Evolutionary conservation across 1,284 basidiomycete genomes (phyloP), one percentile per base, ranked within the genome.

Genomic region (Polyporus tsugae): DNA sequence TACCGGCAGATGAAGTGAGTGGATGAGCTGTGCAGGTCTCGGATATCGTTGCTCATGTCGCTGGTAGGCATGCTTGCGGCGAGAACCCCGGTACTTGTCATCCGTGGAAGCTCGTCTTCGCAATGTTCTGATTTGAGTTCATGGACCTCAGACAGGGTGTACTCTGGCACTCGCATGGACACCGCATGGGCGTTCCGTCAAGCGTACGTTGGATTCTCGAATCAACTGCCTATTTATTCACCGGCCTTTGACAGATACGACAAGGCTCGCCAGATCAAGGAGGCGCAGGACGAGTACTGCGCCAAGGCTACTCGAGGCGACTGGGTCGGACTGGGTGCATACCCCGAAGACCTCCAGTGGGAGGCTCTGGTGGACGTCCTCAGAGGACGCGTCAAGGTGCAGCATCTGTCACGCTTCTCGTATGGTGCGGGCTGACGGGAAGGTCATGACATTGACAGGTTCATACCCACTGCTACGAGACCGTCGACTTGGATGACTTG

Each of bases 341-440:
- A 94, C 79, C 95, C 96, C 0, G 89, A 94, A 63, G 87, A 91
- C 42, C 83, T 96, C 39, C 88, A 95, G 76, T 94, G 92, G 87
- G 96, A 97, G 75, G 91, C 91, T 4, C 82, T 97, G 15, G 93
- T 96, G 2, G 96, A 97, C 74, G 93, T 96, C 11, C 84, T 98
- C n/a, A 83, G 96, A 58, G 94, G 91, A 11, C 84, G 86, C 33
- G 92, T 94, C 72, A 93, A 93, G 84, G 90, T 90, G 38, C 11
- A 64, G 57, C 35, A 33, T 17, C 52, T 11, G 2, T 17, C 5
- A 33, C 10, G 11, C 25, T 53, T 3, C 29, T 53, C 25, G 25
- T 15, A 0, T 53, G 52, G 22, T 15, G 4, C 9, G 22, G 10
- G 10, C 29, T 53, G 13, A 33, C 19, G 22, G 9, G 22, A 6